Base-by-base conservation (phyloP, 352 stramenopile genomes). In the Phytophthora sansomeana region DNA sequence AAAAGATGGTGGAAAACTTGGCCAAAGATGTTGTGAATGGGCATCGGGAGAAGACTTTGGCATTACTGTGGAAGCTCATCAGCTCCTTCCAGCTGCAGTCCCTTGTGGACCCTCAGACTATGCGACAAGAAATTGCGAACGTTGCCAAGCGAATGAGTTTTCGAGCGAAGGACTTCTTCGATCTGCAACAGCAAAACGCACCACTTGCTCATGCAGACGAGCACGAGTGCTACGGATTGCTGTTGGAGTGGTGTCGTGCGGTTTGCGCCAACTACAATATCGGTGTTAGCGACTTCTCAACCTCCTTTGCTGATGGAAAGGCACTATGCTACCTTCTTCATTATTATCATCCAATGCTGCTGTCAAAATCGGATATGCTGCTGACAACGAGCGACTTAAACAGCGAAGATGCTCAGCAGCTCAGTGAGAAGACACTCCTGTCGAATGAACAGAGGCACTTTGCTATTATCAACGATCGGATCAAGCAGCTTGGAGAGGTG, bases 21-120 rank as follows among this genome's bases (percentile, higher is more conserved):
- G 80, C 96, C 6, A 98, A 98, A 68, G 92, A 99, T 32, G 97
- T 99, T 56, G 96, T 99, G 7, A 93, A 98, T 77, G 95, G 94
- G 9, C 90, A 99, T 72, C 91, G 95, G 19, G 92, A 98, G 66
- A 95, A 96, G 35, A 98, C 96, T 5, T 69, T 99, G n/a, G 87
- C 93, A 21, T 72, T 99, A 33, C 71, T 99, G 24, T 99, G 97
- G 97, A 89, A 92, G 38, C 85, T 98, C 11, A 95, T 98, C 61
- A 86, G 85, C 46, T 87, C 85, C 46, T 98, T 97, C 63, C 92
- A 98, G 59, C 67, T 99, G 28, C 81, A 84, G 29, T 84, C 85
- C 2, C 74, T 99, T 10, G 72, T 98, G n/a, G 77, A 97, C 29
- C 67, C 75, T 7, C 63, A 89, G 6, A 75, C 73, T 3, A 78